Base-by-base conservation (phyloP, 495 filamentous ascomycete species). In the Immersiella caudata region DNA sequence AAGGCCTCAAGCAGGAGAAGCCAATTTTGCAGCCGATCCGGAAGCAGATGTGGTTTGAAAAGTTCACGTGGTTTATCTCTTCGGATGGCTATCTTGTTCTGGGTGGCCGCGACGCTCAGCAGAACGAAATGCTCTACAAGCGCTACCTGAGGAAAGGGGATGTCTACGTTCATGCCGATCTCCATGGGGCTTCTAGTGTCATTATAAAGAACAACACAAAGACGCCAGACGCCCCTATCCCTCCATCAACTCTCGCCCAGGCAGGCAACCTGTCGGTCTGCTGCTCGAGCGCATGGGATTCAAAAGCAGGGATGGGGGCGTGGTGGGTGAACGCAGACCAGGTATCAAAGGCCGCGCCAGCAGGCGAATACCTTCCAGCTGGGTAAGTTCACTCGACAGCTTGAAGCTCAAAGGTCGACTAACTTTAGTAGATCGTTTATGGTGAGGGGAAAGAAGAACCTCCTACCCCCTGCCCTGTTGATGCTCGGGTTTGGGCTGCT, bases 11-110 rank as follows among this genome's bases (percentile, higher is more conserved):
- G 78, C 91, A 94, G 70, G 95, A 99, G 76, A 99, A 98, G 74
- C 88, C 92, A 25, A 78, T 96, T 20, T 81, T 98, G 1, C 90
- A 93, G 60, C 93, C 90, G 16, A 88, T 96, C 14, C 83, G 95
- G 49, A 90, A 88, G 68, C 88, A 87, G 58, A 84, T 93, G 70
- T 99, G 95, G 94, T 97, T 98, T 72, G 95, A 99, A 71, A 99
- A 98, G 74, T 99, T 96, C 70, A 76, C 86, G 18, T 97, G 91
- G 81, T 99, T 99, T 81, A 87, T 98, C 67, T 97, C 93, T 0
- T 97, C 94, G 0, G 95, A 99, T 70, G 94, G 95, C 8, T 97
- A 98, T 73, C 85, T 99, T 6, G 91, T 97, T 12, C 83, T 99
- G 22, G 90, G 89, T 58, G 94, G 93, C 3, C 89, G 89, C 27